phyloP scores from a whole-genome alignment of 108 stramenopile species.

The Epipyxis sp. region DNA sequence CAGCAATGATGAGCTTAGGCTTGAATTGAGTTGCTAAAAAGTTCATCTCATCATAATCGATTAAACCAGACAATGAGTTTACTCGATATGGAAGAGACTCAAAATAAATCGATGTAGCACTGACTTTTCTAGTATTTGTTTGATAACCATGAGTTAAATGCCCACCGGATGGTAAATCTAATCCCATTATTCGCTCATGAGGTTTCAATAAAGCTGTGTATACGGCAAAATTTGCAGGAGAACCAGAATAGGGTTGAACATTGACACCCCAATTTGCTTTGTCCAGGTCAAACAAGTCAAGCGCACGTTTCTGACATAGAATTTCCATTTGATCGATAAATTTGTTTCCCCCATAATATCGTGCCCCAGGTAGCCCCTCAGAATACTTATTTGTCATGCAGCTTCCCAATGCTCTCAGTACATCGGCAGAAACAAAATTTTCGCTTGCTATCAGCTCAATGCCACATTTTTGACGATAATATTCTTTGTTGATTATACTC shows the following conservation, averaged over 20 bases:
- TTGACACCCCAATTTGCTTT: slow-evolving; percentile 38
- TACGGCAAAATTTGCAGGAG: slow-evolving; percentile 56
- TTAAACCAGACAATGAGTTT: slow-evolving; percentile 44
- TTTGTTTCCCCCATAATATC: slow-evolving; percentile 57
- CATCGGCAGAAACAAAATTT: slow-evolving; percentile 49
- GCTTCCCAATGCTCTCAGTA: slow-evolving; percentile 48
- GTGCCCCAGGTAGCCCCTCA: slow-evolving; percentile 44
- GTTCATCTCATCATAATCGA: slow-evolving; percentile 46
- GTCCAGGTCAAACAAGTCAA: neutral
- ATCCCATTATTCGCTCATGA: slow-evolving; percentile 55
- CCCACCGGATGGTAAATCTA: slow-evolving; percentile 53
- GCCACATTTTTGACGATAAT: slow-evolving; percentile 34
- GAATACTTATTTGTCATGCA: slow-evolving; percentile 59
- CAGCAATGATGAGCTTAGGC: slow-evolving; percentile 38
- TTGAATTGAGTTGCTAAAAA: neutral
- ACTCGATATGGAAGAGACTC: slow-evolving; percentile 52
- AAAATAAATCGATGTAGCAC: slow-evolving; percentile 51
- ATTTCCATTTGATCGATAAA: slow-evolving; percentile 51
- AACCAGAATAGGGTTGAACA: slow-evolving; percentile 56
- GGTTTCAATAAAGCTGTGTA: slow-evolving; percentile 52
- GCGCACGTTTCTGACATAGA: slow-evolving; percentile 41
- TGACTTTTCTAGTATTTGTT: slow-evolving; percentile 40
- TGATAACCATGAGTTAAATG: slow-evolving; percentile 56
- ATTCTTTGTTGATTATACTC: too few species aligned
- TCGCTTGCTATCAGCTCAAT: slow-evolving; percentile 59